A percentile compares a stretch with the other conserved stretches of the same genome.
Evolutionary conservation across 2,329 filamentous ascomycete species (phyloP).

Genomic region (Diaporthe humulicola): DNA sequence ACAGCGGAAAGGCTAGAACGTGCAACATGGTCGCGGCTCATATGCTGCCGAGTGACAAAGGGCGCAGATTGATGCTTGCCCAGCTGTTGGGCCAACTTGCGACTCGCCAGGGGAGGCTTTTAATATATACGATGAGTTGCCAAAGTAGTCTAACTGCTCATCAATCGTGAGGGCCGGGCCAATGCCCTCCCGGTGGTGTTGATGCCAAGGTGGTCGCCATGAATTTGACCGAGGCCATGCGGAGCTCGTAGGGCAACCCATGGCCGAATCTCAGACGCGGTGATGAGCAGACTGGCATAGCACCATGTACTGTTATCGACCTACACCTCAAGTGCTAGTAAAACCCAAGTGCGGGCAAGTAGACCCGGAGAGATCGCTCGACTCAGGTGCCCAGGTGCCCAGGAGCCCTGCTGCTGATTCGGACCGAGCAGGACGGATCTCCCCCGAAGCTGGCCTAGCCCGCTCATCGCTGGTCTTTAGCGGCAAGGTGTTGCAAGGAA

Average conservation of each 20-base stretch:
- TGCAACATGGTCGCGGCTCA: conserved; percentile 3
- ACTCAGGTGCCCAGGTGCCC: conserved; percentile 5
- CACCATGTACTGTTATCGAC: neutral
- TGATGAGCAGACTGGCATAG: conserved; percentile 5
- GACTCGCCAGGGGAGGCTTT: neutral
- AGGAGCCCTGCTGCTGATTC: conserved; percentile 5
- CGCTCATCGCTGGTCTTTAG: neutral
- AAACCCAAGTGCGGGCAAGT: neutral
- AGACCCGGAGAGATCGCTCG: neutral
- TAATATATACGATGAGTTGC: neutral
- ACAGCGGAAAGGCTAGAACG: neutral
- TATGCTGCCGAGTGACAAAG: neutral
- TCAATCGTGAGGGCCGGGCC: neutral
- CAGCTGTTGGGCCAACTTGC: no score
- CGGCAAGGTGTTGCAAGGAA: conserved; percentile 5
- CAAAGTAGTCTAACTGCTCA: neutral
- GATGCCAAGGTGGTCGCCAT: conserved; percentile 17
- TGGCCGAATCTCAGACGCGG: neutral
- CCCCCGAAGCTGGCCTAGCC: neutral
- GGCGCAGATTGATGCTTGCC: neutral
- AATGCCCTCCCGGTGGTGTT: conserved; percentile 4
- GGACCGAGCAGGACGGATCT: conserved; percentile 25
- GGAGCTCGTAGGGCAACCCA: conserved; percentile 1
- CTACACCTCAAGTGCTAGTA: neutral
- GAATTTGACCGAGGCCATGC: conserved; percentile 24